Conservation (phyloP, 1,284 basidiomycete species). For the Somion occarium region DNA sequence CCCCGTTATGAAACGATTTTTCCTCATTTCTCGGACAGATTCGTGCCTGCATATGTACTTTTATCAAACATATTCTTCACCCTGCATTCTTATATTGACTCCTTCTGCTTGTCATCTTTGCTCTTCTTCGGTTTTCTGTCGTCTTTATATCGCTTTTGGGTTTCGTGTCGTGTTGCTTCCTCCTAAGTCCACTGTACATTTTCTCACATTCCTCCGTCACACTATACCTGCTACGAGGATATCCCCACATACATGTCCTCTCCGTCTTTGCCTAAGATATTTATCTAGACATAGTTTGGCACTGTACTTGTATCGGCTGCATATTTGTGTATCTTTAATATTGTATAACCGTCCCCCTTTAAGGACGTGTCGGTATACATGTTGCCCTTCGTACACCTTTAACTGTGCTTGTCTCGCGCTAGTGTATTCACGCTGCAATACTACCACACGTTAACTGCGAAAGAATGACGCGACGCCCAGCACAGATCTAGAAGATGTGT, state of each 20-base stretch:
- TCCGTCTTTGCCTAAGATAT: neutral
- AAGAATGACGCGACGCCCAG: neutral
- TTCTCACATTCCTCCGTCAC: neutral
- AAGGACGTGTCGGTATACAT: neutral
- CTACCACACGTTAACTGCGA: neutral
- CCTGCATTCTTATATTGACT: no score
- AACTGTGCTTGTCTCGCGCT: neutral
- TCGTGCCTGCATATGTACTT: constrained; percentile 3
- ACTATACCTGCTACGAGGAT: neutral
- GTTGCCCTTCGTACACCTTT: neutral
- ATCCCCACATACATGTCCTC: neutral
- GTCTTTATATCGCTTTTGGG: neutral
- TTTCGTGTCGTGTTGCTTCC: neutral
- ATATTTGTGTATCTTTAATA: neutral
- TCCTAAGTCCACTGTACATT: neutral
- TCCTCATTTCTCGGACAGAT: constrained; percentile 9
- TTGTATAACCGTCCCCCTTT: neutral
- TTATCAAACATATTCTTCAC: no score
- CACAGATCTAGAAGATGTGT: no score
- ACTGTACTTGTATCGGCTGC: neutral
- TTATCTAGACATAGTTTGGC: neutral
- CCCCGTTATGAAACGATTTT: no score
- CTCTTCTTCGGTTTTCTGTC: neutral
- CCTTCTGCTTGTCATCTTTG: neutral
- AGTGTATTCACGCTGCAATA: neutral